phyloP scores from a whole-genome alignment of 495 filamentous ascomycete species.

The Penicillium antarcticum region DNA sequence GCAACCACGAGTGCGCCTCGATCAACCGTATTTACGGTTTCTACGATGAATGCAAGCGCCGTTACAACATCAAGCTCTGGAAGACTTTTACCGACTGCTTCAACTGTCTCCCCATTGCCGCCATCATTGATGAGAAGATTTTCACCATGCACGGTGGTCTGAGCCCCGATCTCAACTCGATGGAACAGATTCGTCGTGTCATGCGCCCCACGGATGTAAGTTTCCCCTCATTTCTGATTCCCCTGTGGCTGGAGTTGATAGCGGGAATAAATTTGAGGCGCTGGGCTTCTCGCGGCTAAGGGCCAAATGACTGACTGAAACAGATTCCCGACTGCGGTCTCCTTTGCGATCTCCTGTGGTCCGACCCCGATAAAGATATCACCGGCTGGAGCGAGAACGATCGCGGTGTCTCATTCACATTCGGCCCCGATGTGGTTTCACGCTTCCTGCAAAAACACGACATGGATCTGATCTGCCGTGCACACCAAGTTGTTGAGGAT shows the following conservation, averaged over 20 bases:
- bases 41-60: constrained; percentile 98
- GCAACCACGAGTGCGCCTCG: constrained; percentile 98
- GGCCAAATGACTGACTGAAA: constrained; percentile 47
- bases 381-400: constrained; percentile 99
- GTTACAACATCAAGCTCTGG: constrained; percentile 99
- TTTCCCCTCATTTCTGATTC: constrained; percentile 16
- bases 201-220: constrained; percentile 99
- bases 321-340: constrained; percentile 98
- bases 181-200: constrained; percentile 98
- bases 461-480: constrained; percentile 99
- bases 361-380: constrained; percentile 98
- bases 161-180: constrained; percentile 96
- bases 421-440: constrained; percentile 97
- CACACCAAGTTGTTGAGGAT: constrained; percentile 98
- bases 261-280: constrained; percentile 22
- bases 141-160: constrained; percentile 99
- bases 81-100: constrained; percentile 99
- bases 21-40: constrained; percentile 99
- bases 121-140: constrained; percentile 99
- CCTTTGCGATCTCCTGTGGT: constrained; percentile 96
- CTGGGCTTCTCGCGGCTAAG: constrained; percentile 36
- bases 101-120: constrained; percentile 99
- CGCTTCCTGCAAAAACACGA: constrained; percentile 99
- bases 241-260: neutral
- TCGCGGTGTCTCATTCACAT: constrained; percentile 97